Percentiles rank a stretch among this genome's conserved stretches.
phyloP scores from a whole-genome alignment of 2,329 filamentous ascomycete species.

The Cadophora malorum region DNA sequence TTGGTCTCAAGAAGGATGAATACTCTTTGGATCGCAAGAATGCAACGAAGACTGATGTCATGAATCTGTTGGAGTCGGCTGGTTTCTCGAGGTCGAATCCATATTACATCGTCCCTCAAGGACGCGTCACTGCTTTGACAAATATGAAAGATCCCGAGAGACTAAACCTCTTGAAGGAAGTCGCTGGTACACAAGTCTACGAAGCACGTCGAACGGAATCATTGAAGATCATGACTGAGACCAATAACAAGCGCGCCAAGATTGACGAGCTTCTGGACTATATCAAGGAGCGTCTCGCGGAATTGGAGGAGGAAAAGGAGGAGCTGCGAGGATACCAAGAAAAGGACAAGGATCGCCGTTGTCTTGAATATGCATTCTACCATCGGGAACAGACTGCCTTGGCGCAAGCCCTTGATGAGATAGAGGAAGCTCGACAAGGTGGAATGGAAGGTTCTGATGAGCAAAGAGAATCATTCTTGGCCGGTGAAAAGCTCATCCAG shows the following conservation, averaged over 20 bases:
- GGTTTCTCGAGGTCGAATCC: constrained; percentile 97
- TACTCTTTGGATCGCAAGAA: constrained; percentile 98
- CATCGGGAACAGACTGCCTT: constrained; percentile 86
- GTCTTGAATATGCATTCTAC: constrained; percentile 93
- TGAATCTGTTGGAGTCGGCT: constrained; percentile 93
- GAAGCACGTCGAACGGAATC: constrained; percentile 91
- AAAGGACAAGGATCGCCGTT: constrained; percentile 89
- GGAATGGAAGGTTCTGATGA: constrained; percentile 86
- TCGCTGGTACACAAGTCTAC: constrained; percentile 98
- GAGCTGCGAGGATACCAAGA: constrained; percentile 94
- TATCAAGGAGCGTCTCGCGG: constrained; percentile 86
- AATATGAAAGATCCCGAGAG: constrained; percentile 98
- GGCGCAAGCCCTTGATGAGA: constrained; percentile 75
- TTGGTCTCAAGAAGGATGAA: constrained; percentile 97
- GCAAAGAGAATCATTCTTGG: constrained; percentile 76
- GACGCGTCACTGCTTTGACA: constrained; percentile 91
- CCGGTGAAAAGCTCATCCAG: constrained; percentile 80
- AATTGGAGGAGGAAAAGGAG: constrained; percentile 96
- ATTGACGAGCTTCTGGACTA: constrained; percentile 92
- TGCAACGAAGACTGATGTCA: constrained; percentile 90
- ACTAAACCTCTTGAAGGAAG: constrained; percentile 89
- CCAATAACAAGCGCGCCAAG: constrained; percentile 90
- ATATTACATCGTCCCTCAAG: constrained; percentile 98
- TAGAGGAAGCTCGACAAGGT: constrained; percentile 81
- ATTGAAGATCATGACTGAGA: constrained; percentile 95